A percentile compares a stretch with the other conserved stretches of the same genome.
phyloP scores from a whole-genome alignment of 2,329 filamentous ascomycete species.

The Claviceps sp. region DNA sequence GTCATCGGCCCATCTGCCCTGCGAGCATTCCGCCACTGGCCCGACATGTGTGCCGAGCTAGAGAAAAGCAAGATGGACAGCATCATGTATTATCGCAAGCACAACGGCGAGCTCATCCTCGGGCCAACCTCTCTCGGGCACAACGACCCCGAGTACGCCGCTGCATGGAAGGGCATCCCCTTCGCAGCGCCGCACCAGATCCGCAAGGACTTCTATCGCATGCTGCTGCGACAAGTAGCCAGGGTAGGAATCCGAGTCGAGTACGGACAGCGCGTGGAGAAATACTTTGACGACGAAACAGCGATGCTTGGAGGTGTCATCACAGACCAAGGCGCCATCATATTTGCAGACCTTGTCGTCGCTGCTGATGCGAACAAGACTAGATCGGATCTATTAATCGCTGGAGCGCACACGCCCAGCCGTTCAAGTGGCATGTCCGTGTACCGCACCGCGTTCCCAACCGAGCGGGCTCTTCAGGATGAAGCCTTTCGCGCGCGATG shows the following conservation, averaged over 20 bases:
- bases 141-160: conserved; percentile 1
- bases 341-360: conserved; percentile 5
- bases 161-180: neutral
- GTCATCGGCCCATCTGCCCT: conserved; percentile 4
- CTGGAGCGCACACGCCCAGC: neutral
- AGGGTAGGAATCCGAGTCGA: conserved; percentile 4
- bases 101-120: conserved; percentile 2
- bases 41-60: conserved; percentile 3
- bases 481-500: neutral
- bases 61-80: conserved; percentile 1
- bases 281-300: conserved; percentile 3
- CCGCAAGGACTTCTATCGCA: conserved; percentile 1
- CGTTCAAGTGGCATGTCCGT: conserved; percentile 3
- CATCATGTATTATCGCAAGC: neutral
- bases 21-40: conserved; percentile 5
- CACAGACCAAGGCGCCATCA: neutral
- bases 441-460: conserved; percentile 1
- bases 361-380: conserved; percentile 7
- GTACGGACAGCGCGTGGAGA: neutral
- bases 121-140: neutral
- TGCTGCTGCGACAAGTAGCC: conserved; percentile 2
- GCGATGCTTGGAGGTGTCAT: neutral
- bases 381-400: neutral
- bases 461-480: neutral
- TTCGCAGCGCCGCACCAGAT: neutral